Base-by-base conservation (phyloP, 352 stramenopile genomes). In the Pythium phragmiticola region DNA sequence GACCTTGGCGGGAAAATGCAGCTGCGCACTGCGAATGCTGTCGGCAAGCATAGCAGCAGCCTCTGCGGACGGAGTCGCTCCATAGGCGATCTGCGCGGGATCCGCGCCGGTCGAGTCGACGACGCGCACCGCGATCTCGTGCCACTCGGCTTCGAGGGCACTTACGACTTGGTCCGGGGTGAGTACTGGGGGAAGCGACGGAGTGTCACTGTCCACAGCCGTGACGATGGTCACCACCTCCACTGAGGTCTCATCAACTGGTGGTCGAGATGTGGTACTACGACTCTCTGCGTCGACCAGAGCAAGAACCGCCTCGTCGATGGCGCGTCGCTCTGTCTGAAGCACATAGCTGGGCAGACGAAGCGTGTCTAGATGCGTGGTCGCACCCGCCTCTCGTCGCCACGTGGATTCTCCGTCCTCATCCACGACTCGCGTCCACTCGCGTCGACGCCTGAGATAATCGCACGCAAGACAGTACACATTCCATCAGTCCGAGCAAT, bases 1-100 rank as follows among this genome's bases (percentile, higher is more conserved):
- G 21, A 59, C 26, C 19, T 65, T 65, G 48, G 48, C 52, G 12
- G 59, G 59, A 28, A 65, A 65, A 19, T 65, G 49, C 7, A 56
- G 47, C 23, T 33, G 8, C 4, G 34, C 45, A n/a, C 28, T 19
- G 5, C 30, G 12, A 0, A 64, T 37, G 17, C 3, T 49, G 21
- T 57, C 46, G 7, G n/a, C 8, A 4, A 54, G 11, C 7, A 23
- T 51, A 9, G 21, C 14, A 3, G 21, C 7, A 7, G 11, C 16
- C 19, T 58, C 9, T 3, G 8, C n/a, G 28, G 48, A 8, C 7
- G 28, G 45, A 6, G 11, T 26, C 4, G 28, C 28, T 4, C 17
- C 33, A 28, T 42, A 55, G 23, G 49, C 49, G 49, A 55, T 55
- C 2, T 55, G 49, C 7, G 49, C 49, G 11, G 23, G 9, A 12